A percentile compares a stretch with the other conserved stretches of the same genome.
Evolutionary conservation across 73 alveolate genomes (phyloP).

Genomic region (Durusdinium trenchii): DNA sequence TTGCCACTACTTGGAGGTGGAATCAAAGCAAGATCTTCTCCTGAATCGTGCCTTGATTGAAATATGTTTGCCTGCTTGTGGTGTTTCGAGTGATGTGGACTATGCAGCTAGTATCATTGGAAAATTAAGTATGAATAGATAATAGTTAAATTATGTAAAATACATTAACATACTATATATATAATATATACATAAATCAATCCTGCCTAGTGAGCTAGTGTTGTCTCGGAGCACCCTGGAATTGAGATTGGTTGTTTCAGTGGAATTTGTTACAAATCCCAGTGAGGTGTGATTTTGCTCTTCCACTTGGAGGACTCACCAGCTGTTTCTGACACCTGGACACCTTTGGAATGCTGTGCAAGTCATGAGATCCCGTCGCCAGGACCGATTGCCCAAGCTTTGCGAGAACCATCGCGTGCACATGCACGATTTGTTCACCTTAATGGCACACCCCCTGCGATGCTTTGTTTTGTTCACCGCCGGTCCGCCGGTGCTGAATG

Average conservation of each 20-base stretch:
- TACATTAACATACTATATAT: too few relatives aligned
- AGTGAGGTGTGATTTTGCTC: slow-evolving; percentile 56
- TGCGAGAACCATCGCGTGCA: slow-evolving; percentile 44
- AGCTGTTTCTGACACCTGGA: not conserved
- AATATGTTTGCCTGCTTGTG: not conserved
- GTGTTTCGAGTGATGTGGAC: too few relatives aligned
- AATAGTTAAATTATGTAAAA: too few relatives aligned
- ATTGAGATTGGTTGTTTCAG: too few relatives aligned
- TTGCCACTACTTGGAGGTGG: slow-evolving; percentile 21
- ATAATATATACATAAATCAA: too few relatives aligned
- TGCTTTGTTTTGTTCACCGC: too few relatives aligned
- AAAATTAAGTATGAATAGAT: too few relatives aligned
- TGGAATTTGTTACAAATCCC: too few relatives aligned
- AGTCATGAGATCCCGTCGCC: not conserved
- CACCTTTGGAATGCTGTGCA: not conserved
- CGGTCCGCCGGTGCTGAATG: too few relatives aligned
- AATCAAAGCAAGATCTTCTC: slow-evolving; percentile 38
- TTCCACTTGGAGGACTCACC: slow-evolving; percentile 75
- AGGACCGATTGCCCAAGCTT: slow-evolving; percentile 56
- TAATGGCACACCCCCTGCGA: slow-evolving; percentile 13
- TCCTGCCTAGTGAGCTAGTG: too few relatives aligned
- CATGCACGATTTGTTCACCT: slow-evolving; percentile 76
- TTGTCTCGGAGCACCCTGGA: too few relatives aligned
- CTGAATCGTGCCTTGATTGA: slow-evolving; percentile 29
- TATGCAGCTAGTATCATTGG: too few relatives aligned